Evolutionary conservation across 768 basidiomycete species (phyloP), one percentile per base, ranked within the genome.

Genomic region (Heimioporus sp.): DNA sequence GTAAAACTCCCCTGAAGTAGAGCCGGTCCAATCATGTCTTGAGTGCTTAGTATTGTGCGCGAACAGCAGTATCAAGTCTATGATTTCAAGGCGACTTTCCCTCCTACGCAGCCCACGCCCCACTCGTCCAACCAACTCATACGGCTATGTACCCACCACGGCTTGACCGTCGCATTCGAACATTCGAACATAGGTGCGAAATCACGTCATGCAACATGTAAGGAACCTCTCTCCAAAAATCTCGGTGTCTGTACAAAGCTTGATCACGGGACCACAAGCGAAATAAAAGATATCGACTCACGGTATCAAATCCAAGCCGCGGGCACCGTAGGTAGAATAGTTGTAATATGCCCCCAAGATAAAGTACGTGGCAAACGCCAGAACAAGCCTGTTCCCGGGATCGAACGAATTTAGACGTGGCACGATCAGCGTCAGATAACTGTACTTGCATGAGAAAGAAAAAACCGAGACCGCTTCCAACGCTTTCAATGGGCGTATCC

Each of bases 141-240:
- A 91, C 89, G 37, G 89, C 78, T 52, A 90, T 83, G 68, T 92
- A 92, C 37, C 86, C 86, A 38, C 86, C 84, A 49, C 85, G 80
- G 63, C 74, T 80, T 15, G 84, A 73, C 35, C 81, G 81, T 59
- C 83, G 80, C 57, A 85, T 83, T 45, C 86, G 83, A 37, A 88
- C 79, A 40, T 78, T 78, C 15, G 87, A 83, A 68, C 88, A 91
- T 36, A 92, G 69, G 69, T 92, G 89, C 19, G 84, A 80, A 46
- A 86, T 65, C 20, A 93, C 86, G 60, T 92, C 91, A 39, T 78
- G 77, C 41, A 91, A 66, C 82, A 93, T 87, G 58, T 90, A 91
- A 5, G 91, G 91, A 3, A 92, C 88, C 69, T 93, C 91, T 66
- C 83, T 75, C 90, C 90, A 92, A 69, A 93, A 93, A 64, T 92